A percentile compares a stretch with the other conserved stretches of the same genome.
phyloP scores from a whole-genome alignment of 805 yeast genomes.

The Debaryomyces maramus region DNA sequence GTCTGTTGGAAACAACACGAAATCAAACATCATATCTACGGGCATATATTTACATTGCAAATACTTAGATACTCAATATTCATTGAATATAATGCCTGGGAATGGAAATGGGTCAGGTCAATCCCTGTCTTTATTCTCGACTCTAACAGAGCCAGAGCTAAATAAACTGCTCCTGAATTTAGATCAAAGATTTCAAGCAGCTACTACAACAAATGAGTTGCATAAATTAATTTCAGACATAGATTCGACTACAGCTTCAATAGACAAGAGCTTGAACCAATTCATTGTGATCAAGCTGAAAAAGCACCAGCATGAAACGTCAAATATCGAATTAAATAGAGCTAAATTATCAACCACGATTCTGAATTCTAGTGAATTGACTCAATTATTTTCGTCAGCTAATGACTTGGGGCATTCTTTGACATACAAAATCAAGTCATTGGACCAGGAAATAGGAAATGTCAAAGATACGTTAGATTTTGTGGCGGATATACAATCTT shows the following conservation, averaged over 20 bases:
- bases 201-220: slow-evolving; percentile 31
- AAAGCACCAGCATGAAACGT: slow-evolving; percentile 37
- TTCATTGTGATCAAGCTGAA: slow-evolving; percentile 25
- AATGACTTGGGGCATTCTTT: slow-evolving; percentile 65
- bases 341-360: slow-evolving; percentile 65
- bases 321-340: slow-evolving; percentile 57
- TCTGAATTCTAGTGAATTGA: slow-evolving; percentile 54
- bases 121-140: slow-evolving; percentile 1
- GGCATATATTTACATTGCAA: neutral
- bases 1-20: neutral
- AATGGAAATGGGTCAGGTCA: slow-evolving; percentile 4
- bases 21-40: neutral
- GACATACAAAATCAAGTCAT: slow-evolving; percentile 64
- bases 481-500: slow-evolving; percentile 62
- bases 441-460: slow-evolving; percentile 69
- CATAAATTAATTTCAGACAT: slow-evolving; percentile 24
- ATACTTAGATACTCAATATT: neutral
- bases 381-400: slow-evolving; percentile 56
- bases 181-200: slow-evolving; percentile 16
- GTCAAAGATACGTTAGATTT: slow-evolving; percentile 62
- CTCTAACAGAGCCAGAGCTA: slow-evolving; percentile 5
- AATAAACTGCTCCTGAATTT: slow-evolving; percentile 7
- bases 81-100: slow-evolving; percentile 4
- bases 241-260: slow-evolving; percentile 22
- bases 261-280: slow-evolving; percentile 28